Base-by-base conservation (phyloP, 331 rosid species). In the Quercus lobata region DNA sequence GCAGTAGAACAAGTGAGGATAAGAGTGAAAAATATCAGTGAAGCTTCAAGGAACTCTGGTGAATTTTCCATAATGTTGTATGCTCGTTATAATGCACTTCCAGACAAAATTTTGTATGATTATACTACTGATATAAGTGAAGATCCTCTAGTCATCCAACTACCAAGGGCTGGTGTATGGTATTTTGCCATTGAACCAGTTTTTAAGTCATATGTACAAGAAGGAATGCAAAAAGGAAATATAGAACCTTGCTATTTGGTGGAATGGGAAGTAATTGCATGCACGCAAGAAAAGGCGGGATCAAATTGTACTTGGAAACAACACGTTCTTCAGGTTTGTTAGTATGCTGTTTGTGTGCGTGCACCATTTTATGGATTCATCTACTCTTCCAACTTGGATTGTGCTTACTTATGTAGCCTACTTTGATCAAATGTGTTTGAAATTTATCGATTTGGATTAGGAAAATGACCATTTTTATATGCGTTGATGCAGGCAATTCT, bases 41-140 rank as follows among this genome's bases (percentile, higher is more conserved):
- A 49, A 49, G 54, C 54, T 49, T 49, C 54, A 1, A 12, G 54
- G 54, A 12, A 49, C 54, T 49, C 54, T 1, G 0, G 18, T 49
- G 54, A 49, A 49, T 14, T 49, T 7, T 32, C 78, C 16, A 41
- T 75, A 15, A 75, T 61, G 69, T 75, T 53, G 5, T 52, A 34
- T 58, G 78, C 56, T 57, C 29, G 78, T 21, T 37, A 17, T 22
- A 57, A 75, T 60, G 71, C 69, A 60, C 37, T 75, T 52, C 71
- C 78, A 17, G 78, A 75, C 15, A 46, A 58, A 3, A 57, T 52
- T 60, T 75, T 37, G 32, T 19, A 60, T 75, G 71, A 75, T 61
- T 75, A 60, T 57, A 57, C 44, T 6, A 3, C 32, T 21, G 57
- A 60, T 27, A 34, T 75, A 41, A 75, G 54, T 12, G 24, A 75